Conservation (phyloP, 768 basidiomycete species). For the Mycena vitilis region DNA sequence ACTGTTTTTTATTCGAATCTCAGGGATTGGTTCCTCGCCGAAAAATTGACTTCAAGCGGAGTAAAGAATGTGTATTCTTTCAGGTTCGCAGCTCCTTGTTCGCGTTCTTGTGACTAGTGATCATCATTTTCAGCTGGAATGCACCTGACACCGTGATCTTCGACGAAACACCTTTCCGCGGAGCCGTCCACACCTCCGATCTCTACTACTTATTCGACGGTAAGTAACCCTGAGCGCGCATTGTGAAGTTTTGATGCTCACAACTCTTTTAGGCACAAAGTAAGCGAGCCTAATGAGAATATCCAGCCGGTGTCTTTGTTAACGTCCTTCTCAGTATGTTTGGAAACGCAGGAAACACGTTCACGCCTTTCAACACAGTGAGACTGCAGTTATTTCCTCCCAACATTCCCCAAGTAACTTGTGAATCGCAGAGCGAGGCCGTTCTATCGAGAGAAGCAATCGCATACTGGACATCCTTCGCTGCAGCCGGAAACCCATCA, state of each 20-base stretch:
- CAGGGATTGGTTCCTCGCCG: constrained; percentile 56
- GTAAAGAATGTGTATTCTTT: constrained; percentile 49
- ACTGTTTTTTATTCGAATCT: background rate
- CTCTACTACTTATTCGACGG: constrained; percentile 57
- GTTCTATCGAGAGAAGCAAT: constrained; percentile 53
- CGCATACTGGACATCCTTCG: constrained; percentile 59
- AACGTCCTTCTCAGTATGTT: constrained; percentile 34
- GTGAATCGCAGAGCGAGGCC: constrained; percentile 48
- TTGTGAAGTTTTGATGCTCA: background rate
- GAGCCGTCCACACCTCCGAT: constrained; percentile 58
- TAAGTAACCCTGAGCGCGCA: constrained; percentile 38
- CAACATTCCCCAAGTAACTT: background rate
- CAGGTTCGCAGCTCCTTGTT: constrained; percentile 41
- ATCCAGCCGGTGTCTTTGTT: too few species aligned
- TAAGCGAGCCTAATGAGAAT: constrained; percentile 25
- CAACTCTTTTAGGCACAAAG: constrained; percentile 43
- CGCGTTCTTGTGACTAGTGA: background rate
- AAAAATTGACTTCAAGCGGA: constrained; percentile 44
- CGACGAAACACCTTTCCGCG: constrained; percentile 49
- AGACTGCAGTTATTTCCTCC: constrained; percentile 15
- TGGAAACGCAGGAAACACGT: constrained; percentile 49
- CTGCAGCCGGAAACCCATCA: constrained; percentile 45
- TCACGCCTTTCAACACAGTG: constrained; percentile 52
- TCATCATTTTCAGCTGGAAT: constrained; percentile 49
- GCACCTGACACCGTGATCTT: constrained; percentile 55